A percentile compares a stretch with the other conserved stretches of the same genome.
Conservation (phyloP, 129 eudicot genomes). For the sunflower (Helianthus annuus) region DNA sequence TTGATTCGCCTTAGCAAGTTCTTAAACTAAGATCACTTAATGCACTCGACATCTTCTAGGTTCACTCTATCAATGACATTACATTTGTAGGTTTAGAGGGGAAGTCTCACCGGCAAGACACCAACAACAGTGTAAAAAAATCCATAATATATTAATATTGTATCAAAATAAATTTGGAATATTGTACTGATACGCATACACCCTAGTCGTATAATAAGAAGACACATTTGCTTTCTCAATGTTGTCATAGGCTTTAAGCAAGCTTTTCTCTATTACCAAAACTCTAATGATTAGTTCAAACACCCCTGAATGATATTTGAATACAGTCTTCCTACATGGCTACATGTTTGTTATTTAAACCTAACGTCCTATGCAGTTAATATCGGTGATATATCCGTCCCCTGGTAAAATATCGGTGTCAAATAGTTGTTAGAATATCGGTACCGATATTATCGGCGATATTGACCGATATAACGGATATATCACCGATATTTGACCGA, state of each 20-base stretch:
- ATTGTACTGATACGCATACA: too few species aligned
- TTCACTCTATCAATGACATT: neutral
- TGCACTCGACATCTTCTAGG: neutral
- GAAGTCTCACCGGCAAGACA: neutral
- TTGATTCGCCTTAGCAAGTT: neutral
- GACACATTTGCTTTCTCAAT: neutral
- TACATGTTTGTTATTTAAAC: neutral
- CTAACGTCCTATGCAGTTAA: neutral
- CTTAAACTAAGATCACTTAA: neutral
- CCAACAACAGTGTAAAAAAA: neutral
- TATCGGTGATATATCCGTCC: too few species aligned
- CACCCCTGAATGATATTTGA: conserved; percentile 3
- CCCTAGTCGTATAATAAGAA: neutral
- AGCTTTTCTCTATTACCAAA: neutral
- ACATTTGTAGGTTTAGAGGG: neutral
- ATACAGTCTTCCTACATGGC: neutral
- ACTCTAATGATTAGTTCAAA: conserved; percentile 13
- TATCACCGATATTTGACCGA: too few species aligned
- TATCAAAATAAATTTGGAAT: too few species aligned
- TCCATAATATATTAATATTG: too few species aligned
- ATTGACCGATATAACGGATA: too few species aligned
- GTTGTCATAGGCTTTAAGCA: neutral
- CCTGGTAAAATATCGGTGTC: too few species aligned
- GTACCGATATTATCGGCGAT: too few species aligned
- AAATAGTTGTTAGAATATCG: too few species aligned